These are phyloP conservation scores for Ophiocordyceps camponoti-floridani DNA, from an alignment of 2,329 filamentous ascomycete species.

Conservation along the genomic window DNA sequence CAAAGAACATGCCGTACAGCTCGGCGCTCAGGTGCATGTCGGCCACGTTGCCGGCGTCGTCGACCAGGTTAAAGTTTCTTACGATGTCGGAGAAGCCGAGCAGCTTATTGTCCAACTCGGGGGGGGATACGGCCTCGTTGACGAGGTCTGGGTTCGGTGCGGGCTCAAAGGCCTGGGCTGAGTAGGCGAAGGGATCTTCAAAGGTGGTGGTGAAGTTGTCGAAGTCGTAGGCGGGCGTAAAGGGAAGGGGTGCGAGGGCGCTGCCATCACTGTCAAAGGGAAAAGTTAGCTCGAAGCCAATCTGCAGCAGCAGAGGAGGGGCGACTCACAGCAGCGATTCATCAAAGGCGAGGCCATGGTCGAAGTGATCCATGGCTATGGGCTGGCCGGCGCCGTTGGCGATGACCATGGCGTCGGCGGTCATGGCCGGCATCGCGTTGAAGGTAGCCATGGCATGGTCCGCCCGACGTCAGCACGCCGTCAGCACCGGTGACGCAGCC, in stretches of 20 bases:
- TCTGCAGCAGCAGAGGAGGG: neutral
- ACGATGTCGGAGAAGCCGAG: slow-evolving; percentile 54
- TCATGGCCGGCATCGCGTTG: slow-evolving; percentile 35
- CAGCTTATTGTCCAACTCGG: slow-evolving; percentile 49
- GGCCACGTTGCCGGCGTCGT: slow-evolving; percentile 44
- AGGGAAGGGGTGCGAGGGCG: slow-evolving; percentile 23
- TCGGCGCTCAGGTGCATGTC: slow-evolving; percentile 55
- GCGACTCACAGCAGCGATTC: slow-evolving; percentile 35
- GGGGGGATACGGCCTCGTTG: slow-evolving; percentile 28
- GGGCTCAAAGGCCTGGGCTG: slow-evolving; percentile 27
- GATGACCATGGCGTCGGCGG: slow-evolving; percentile 27
- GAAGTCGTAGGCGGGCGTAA: slow-evolving; percentile 42
- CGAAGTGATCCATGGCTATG: slow-evolving; percentile 31
- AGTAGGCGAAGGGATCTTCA: slow-evolving; percentile 47
- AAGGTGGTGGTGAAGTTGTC: slow-evolving; percentile 42
- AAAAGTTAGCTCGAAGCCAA: neutral
- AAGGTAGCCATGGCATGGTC: slow-evolving; percentile 38
- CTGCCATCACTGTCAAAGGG: slow-evolving; percentile 12
- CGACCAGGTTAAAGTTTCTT: slow-evolving; percentile 42
- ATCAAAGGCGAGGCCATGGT: slow-evolving; percentile 34
- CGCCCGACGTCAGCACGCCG: slow-evolving; percentile 11
- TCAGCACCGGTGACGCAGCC: slow-evolving; percentile 5
- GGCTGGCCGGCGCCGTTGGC: slow-evolving; percentile 18
- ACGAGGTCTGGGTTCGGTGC: slow-evolving; percentile 23
- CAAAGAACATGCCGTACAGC: slow-evolving; percentile 76